Base-by-base conservation (phyloP, 768 basidiomycete species). In the Boletus rubropictus region DNA sequence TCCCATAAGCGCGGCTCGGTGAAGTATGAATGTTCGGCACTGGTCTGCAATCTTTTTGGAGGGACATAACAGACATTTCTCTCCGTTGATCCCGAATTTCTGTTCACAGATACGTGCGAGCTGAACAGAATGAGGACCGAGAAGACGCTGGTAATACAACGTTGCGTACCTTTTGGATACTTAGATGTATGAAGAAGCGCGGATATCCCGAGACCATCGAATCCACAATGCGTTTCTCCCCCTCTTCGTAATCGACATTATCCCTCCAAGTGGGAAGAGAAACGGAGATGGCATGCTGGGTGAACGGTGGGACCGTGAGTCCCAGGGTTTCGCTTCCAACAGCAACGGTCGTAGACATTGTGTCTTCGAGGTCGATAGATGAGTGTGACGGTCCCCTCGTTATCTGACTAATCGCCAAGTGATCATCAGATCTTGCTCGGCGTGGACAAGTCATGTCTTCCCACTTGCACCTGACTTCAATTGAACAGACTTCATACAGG, bases 261-360 rank as follows among this genome's bases (percentile, higher is more conserved):
- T 97, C 94, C 27, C 71, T 70, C 94, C 94, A 97, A 25, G 80
- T 93, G 0, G 94, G 94, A 1, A 97, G 75, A 7, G 90, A 93
- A n/a, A 95, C 91, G 3, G 91, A 94, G 53, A 95, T 89, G 11
- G 93, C 94, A 58, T 97, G 94, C 10, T 84, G 80, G 4, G 81
- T 85, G 61, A 79, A 73, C 2, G 83, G 77, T 15, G 85, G 85
- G 2, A 86, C 73, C 4, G 84, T 53, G 21, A 65, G 60, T 4
- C 85, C 85, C 20, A 75, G 52, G 3, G 66, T 52, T 31, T 49
- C 49, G 29, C 22, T 42, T 41, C 48, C 60, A 35, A 46, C 17
- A 12, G 45, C 28, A 18, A 50, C 25, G 5, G 53, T 35, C 7
- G 31, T 33, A 1, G 33, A 29, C 50, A 58, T 62, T 18, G 10